Percentiles rank a stretch among this genome's conserved stretches.
These are phyloP conservation scores for Coemansia guatemalensis DNA, from an alignment of 192 early-diverging fungal genomes.

Conservation along the genomic window DNA sequence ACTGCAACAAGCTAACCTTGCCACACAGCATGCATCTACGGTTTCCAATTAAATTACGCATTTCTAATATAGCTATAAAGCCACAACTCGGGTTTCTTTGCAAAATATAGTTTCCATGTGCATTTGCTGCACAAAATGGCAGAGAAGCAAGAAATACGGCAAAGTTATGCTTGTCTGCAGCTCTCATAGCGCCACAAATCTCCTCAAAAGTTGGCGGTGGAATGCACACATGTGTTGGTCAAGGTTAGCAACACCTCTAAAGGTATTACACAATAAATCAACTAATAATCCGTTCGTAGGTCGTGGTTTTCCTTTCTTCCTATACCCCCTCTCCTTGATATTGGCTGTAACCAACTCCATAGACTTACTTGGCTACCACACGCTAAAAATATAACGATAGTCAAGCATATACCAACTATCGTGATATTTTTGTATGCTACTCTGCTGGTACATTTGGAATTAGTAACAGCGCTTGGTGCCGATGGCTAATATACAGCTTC, in stretches of 20 bases:
- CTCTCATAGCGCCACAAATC: no score
- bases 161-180: no score
- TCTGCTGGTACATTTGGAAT: background rate
- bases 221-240: no score
- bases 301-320: background rate
- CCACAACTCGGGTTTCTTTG: background rate
- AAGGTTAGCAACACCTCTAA: background rate
- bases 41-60: background rate
- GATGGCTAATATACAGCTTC: constrained; percentile 47
- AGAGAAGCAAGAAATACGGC: background rate
- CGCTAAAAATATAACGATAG: background rate
- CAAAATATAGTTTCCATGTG: background rate
- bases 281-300: background rate
- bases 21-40: background rate
- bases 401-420: background rate
- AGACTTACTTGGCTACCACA: background rate
- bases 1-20: background rate
- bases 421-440: background rate
- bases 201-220: no score
- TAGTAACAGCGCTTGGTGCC: background rate
- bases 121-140: background rate
- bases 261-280: background rate
- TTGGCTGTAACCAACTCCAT: background rate
- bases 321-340: background rate
- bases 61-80: background rate